phyloP scores from a whole-genome alignment of 768 basidiomycete genomes.

The Boletus rufocinnamomeus region DNA sequence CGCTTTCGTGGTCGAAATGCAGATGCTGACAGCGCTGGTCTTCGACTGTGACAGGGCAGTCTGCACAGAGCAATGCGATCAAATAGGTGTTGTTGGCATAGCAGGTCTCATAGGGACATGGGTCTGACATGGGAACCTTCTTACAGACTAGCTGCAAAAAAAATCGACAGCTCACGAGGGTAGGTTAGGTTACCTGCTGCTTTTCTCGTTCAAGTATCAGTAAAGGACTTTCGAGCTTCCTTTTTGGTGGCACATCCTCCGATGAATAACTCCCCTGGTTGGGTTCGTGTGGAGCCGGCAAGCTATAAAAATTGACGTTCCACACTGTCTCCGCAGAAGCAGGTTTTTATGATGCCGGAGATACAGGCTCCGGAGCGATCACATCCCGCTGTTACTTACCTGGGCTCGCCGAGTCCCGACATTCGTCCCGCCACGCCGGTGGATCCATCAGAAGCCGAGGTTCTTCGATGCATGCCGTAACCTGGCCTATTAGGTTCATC shows the following conservation, averaged over 20 bases:
- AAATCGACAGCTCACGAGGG: background rate
- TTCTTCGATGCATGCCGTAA: background rate
- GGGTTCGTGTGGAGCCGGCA: background rate
- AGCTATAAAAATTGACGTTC: background rate
- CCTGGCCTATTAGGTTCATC: background rate
- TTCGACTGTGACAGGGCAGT: background rate
- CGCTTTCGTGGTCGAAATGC: background rate
- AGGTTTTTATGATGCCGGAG: background rate
- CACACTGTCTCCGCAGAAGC: slow-evolving; percentile 3
- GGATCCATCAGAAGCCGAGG: background rate
- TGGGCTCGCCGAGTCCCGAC: too few species aligned
- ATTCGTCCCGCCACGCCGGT: too few species aligned
- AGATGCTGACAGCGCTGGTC: background rate
- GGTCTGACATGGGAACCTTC: background rate
- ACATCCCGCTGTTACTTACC: background rate
- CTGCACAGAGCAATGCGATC: background rate
- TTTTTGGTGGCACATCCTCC: background rate
- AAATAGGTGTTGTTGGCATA: background rate
- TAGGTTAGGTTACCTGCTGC: background rate
- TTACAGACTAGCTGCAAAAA: background rate
- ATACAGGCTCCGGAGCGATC: slow-evolving; percentile 4
- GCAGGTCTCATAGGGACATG: background rate
- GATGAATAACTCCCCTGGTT: background rate
- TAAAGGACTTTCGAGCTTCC: background rate
- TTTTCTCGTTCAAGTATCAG: background rate